A percentile compares a stretch with the other conserved stretches of the same genome.
Evolutionary conservation across 345 rosid species (phyloP).

Genomic region (Psidium guajava): DNA sequence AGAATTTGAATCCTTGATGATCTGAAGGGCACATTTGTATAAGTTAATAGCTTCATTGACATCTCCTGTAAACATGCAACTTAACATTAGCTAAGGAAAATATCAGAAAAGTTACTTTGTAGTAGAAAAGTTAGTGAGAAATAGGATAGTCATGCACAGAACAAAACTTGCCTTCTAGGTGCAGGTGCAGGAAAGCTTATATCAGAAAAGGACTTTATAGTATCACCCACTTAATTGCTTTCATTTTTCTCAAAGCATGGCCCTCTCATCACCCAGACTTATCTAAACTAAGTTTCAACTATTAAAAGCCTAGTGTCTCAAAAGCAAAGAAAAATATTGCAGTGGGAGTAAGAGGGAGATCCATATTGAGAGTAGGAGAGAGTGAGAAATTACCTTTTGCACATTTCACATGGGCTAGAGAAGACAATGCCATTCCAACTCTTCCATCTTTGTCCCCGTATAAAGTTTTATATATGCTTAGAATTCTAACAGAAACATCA

Average conservation of each 20-base stretch:
- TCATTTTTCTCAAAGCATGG: neutral
- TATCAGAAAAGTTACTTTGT: too few species aligned
- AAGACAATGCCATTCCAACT: slow-evolving; percentile 74
- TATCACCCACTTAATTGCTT: neutral
- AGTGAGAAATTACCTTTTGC: slow-evolving; percentile 40
- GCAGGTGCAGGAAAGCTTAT: neutral
- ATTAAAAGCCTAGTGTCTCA: neutral
- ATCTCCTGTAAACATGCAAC: slow-evolving; percentile 35
- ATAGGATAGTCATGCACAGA: neutral
- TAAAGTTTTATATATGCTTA: slow-evolving; percentile 45
- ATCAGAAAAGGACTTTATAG: neutral
- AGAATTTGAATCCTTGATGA: slow-evolving; percentile 56
- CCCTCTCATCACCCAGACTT: neutral
- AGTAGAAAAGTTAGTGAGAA: neutral
- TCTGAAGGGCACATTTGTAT: slow-evolving; percentile 50
- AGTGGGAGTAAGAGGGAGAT: neutral
- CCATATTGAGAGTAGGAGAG: neutral
- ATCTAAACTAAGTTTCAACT: neutral
- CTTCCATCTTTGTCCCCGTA: slow-evolving; percentile 73
- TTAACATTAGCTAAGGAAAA: neutral
- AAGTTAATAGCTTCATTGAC: slow-evolving; percentile 54
- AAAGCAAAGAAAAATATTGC: neutral
- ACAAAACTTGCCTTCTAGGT: neutral
- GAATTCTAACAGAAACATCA: slow-evolving; percentile 25
- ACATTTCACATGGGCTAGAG: slow-evolving; percentile 69